Evolutionary conservation across 73 alveolate species (phyloP), one percentile per base, ranked within the genome.

Genomic region (Durusdinium trenchii): DNA sequence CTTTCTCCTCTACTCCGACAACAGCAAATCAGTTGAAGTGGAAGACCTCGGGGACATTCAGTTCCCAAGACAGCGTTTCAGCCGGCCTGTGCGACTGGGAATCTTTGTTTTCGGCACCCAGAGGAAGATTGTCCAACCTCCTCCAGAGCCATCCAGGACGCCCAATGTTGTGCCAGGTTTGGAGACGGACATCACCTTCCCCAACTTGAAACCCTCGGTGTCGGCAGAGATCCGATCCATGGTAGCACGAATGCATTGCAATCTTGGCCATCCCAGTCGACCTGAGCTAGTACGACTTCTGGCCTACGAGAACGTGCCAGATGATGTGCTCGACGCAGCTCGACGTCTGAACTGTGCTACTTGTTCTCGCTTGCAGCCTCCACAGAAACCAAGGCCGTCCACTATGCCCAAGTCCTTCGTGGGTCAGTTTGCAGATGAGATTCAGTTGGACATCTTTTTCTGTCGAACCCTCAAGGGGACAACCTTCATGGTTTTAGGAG

Each of bases 111-210:
- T 18, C 18, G 89, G 89, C 4, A 5, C 20, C 60, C 89, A 30
- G 0, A 26, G 52, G 0, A 36, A 5, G 1, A 18, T 32, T 3
- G 6, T n/a, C 14, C 40, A 38, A 9, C 38, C 51, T n/a, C 12
- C 1, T 18, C 52, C 6, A 36, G 76, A n/a, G 1, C 12, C 4
- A 3, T 16, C 76, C 7, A 35, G 46, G 12, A 50, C 2, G 1
- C 76, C 69, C 0, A 23, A 7, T 4, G 51, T 52, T 1, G 54
- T 83, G 0, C 76, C 94, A 16, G 38, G 40, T 40, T 51, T 84
- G 36, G 28, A 73, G n/a, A 84, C 94, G 0, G 94, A 84, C 43
- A 38, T 84, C 46, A 50, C 35, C 54, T 84, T 84, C 52, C 94
- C 94, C 6, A 51, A n/a, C 50, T 35, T 83, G 36, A 6, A 47